Evolutionary conservation across 179 eudicot genomes (phyloP), one percentile per base, ranked within the genome.

Genomic region (Silene vulgaris): DNA sequence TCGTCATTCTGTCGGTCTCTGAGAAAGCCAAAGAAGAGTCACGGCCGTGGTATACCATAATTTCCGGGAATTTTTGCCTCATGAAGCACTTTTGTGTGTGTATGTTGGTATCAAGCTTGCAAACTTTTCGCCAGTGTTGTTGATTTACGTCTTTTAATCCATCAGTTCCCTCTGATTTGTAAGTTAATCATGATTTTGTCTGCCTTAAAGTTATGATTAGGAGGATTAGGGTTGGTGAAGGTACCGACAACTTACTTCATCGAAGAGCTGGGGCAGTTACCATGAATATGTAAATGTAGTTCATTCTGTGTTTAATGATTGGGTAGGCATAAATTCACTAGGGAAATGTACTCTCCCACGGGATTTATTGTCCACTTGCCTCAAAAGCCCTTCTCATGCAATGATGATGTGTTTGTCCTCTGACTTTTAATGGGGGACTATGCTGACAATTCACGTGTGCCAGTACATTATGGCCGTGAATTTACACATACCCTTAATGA

Each of bases 1-100:
- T 78, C 89, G 35, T 76, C 79, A 19, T 91, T 93, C 73, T 88
- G 88, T 74, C 84, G 81, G 72, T 84, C 93, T 6, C 74, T 85
- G 80, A 72, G 61, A 26, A 80, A 72, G 69, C 69, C 81, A 14
- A 82, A 67, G 79, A 79, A 76, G 73, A 48, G n/a, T 50, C 30
- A 66, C 14, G 23, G 32, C 17, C 71, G 43, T 28, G 16, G 43
- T 29, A 43, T 23, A 69, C 21, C 77, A 21, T 75, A 64, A 52
- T 62, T 29, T 8, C 23, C 23, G 5, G 37, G 57, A 72, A 32
- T 43, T 57, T 23, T 8, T 32, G 66, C 65, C 35, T 78, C 52
- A 60, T 17, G 52, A 73, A 66, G 23, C 73, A 28, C 77, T 74
- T 57, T 67, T 67, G 16, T 74, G 16, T 73, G 68, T 78, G 75